Percentiles rank a stretch among this genome's conserved stretches.
phyloP scores from a whole-genome alignment of 345 rosid species.

The Mercurialis annua region DNA sequence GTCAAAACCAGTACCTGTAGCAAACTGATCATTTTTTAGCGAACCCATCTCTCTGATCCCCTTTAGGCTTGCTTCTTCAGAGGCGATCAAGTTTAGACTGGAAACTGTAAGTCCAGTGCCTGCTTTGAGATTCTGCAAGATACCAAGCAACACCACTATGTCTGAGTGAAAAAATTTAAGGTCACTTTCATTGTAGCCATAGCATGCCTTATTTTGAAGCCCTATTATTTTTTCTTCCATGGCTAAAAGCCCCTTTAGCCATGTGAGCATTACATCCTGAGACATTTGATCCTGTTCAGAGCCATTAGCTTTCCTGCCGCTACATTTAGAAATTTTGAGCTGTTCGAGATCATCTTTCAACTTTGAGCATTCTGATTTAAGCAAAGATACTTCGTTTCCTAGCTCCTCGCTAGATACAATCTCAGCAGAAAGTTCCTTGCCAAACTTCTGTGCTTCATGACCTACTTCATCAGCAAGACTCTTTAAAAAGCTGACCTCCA shows the following conservation, averaged over 20 bases:
- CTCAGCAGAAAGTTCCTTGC: conserved; percentile 73
- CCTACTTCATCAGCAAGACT: conserved; percentile 71
- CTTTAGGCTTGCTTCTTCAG: conserved; percentile 35
- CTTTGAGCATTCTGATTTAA: conserved; percentile 77
- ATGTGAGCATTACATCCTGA: conserved; percentile 51
- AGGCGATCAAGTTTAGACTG: conserved; percentile 33
- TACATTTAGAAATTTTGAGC: conserved; percentile 33
- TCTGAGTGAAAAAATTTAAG: conserved; percentile 51
- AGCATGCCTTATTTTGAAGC: conserved; percentile 63
- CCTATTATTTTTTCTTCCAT: conserved; percentile 72
- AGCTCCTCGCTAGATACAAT: conserved; percentile 77
- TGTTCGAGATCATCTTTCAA: conserved; percentile 66
- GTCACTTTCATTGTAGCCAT: conserved; percentile 68
- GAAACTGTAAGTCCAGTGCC: conserved; percentile 49
- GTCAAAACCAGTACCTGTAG: conserved; percentile 45
- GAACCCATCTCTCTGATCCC: conserved; percentile 40
- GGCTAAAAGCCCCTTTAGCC: conserved; percentile 63
- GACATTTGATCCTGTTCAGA: conserved; percentile 36
- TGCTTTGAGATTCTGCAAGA: conserved; percentile 71
- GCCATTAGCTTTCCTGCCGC: conserved; percentile 26
- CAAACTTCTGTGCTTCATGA: conserved; percentile 55
- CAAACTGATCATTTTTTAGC: conserved; percentile 42
- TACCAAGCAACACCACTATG: conserved; percentile 52
- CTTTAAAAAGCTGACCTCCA: conserved; percentile 65
- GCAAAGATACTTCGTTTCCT: conserved; percentile 62